Base-by-base conservation (phyloP, 208 protist genomes). In the Leishmania arabica region DNA sequence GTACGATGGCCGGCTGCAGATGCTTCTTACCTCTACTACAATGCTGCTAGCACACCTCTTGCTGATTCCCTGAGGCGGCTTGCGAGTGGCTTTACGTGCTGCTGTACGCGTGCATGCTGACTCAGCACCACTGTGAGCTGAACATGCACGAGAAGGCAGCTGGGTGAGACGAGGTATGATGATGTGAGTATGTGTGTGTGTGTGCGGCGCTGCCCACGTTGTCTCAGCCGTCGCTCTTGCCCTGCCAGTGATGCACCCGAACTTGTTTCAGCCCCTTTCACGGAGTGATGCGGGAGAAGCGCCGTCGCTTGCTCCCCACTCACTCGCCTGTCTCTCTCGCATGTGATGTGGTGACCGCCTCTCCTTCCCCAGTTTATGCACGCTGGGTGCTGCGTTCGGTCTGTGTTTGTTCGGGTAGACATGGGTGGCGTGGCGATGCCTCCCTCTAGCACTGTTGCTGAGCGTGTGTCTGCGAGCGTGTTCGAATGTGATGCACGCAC, bases 101-200 rank as follows among this genome's bases (percentile, higher is more conserved):
- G n/a, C 81, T 87, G 34, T 82, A 91, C 64, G n/a, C 82, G 34
- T 96, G 93, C 77, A 90, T 93, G 82, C 74, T 95, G 37, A 85
- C 91, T 5, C 93, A 96, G 80, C 81, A 93, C 31, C 81, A 92
- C 42, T 78, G 86, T 75, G 85, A 93, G 82, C 90, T 95, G 78
- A 85, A 88, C n/a, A 81, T 74, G 68, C 71, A 80, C 31, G 76
- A 84, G 42, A 91, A 90, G 62, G 82, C 85, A 2, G 86, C 65
- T 42, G 68, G 45, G 21, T 42, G 47, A 54, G 56, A 17, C 15
- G n/a, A 11, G 78, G 37, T 13, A 8, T 45, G 27, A 51, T 21
- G 37, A 45, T 27, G 34, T 80, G 19, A 71, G 24, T 8, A 13
- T 15, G 56, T 62, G 37, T 34, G 34, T 34, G 34, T 37, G 24